Conservation (phyloP, 345 rosid genomes). For the Carallia pectinifolia region DNA sequence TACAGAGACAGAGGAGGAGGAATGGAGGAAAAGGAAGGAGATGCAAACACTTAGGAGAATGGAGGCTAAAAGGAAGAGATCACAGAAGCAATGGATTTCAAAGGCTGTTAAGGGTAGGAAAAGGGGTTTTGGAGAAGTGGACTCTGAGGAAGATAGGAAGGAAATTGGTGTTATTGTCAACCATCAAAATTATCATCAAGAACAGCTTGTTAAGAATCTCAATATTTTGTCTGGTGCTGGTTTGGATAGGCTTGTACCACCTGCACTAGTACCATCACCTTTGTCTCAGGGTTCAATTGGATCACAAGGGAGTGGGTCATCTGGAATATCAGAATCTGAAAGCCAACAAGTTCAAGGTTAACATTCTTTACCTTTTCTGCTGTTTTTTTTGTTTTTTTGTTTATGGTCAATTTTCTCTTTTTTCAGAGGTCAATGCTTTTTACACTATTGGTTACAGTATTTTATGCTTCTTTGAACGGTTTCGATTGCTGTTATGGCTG, state of each 20-base stretch:
- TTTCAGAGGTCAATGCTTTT: too few species aligned
- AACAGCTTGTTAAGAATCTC: constrained; percentile 3
- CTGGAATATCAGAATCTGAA: constrained; percentile 56
- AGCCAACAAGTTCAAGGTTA: constrained; percentile 52
- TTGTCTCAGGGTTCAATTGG: constrained; percentile 48
- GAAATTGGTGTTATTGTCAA: constrained; percentile 2
- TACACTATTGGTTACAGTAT: too few species aligned
- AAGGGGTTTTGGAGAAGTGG: constrained; percentile 25
- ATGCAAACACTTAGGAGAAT: constrained; percentile 60
- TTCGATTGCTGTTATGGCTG: too few species aligned
- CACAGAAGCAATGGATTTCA: constrained; percentile 56
- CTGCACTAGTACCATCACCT: constrained; percentile 8
- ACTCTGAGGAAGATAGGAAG: constrained; percentile 26
- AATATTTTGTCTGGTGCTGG: constrained; percentile 10
- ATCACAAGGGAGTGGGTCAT: constrained; percentile 61
- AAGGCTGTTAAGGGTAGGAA: constrained; percentile 31
- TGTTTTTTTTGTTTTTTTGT: neutral
- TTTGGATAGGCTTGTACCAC: constrained; percentile 8
- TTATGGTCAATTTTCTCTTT: neutral
- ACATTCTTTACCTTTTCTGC: neutral
- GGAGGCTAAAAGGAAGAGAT: constrained; percentile 75
- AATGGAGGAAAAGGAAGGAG: constrained; percentile 75
- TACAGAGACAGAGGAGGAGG: constrained; percentile 56
- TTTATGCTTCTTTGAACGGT: too few species aligned
- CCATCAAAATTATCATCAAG: neutral